Percentiles rank a stretch among this genome's conserved stretches.
Conservation (phyloP, 73 alveolate species). For the Paramecium pentaurelia region DNA sequence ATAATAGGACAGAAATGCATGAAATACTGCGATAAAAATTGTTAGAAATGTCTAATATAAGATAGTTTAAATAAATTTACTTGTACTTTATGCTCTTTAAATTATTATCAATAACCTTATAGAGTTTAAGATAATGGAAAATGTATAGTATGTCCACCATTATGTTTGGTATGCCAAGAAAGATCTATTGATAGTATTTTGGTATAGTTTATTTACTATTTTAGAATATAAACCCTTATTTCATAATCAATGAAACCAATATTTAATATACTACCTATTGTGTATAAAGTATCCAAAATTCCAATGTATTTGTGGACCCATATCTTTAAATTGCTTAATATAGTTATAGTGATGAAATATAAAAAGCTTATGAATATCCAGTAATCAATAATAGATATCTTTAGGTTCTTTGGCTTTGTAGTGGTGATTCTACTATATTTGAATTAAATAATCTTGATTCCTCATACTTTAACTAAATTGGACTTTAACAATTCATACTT, state of each 20-base stretch:
- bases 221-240: not conserved
- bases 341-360: not conserved
- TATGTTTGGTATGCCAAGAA: not conserved
- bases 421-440: too few relatives aligned
- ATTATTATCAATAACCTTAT: not conserved
- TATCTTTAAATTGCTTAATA: not conserved
- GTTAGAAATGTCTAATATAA: not conserved
- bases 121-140: not conserved
- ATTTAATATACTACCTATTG: not conserved
- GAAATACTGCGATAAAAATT: not conserved
- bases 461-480: not conserved
- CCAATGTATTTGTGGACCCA: not conserved
- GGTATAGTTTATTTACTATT: not conserved
- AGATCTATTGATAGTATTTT: not conserved
- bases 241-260: not conserved
- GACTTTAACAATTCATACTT: not conserved
- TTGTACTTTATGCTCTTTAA: not conserved
- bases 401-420: not conserved
- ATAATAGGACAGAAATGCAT: not conserved
- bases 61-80: not conserved
- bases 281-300: not conserved
- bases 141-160: not conserved
- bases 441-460: not conserved
- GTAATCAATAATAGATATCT: not conserved
- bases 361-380: not conserved